Base-by-base conservation (phyloP, 371 early-diverging fungal species). In the Mucor indicus region DNA sequence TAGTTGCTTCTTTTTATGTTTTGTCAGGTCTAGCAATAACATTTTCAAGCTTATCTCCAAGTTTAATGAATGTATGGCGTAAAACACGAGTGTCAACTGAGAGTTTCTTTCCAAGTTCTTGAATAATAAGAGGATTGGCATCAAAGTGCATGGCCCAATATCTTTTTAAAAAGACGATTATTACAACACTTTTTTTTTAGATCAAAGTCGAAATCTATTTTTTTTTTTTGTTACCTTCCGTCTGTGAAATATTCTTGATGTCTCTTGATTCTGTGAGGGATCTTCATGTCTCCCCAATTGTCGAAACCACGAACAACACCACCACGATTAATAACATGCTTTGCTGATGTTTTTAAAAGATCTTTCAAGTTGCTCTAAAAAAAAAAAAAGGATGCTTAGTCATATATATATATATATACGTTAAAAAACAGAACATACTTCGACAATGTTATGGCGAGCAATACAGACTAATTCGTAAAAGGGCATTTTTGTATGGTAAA, bases 121-220 rank as follows among this genome's bases (percentile, higher is more conserved):
- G 65, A 53, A 86, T 66, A 8, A 75, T 77, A 30, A 72, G 50
- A 2, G 90, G 89, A 20, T 85, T 83, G 29, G 88, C 77, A 51
- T 89, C 86, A 58, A 90, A 92, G 48, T 85, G 85, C 88, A 92
- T 88, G 21, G 84, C 54, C 80, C 81, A 88, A 55, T 84, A 87
- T 37, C 86, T 86, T 9, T 13, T 11, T 11, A 9, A 33, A 29
- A 29, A 29, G 30, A 8, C 12, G 6, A 29, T 29, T 29, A 12
- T 8, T 6, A 29, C 12, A 5, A 27, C 11, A 27, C 11, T 7
- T 27, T 27, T 27, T 27, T 27, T 5, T 7, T 11, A 27, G 5
- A 11, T 27, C 11, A 27, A 27, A 27, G 11, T 27, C 11, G 29
- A 5, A 27, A 7, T 27, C 11, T 7, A 7, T 27, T 27, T 7